phyloP scores from a whole-genome alignment of 208 protist genomes.

The Trypanosoma platydactyli region DNA sequence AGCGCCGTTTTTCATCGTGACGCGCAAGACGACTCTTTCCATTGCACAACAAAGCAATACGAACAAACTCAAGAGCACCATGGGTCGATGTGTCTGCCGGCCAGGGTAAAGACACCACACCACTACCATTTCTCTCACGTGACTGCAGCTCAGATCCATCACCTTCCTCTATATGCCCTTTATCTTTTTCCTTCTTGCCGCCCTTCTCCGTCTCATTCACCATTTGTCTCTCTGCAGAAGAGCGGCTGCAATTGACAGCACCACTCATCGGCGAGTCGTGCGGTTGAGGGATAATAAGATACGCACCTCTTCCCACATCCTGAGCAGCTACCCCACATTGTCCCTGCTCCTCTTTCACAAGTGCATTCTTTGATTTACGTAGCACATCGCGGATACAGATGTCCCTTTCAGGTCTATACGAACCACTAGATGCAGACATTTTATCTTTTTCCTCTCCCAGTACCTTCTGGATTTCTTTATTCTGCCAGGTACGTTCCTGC shows the following conservation, averaged over 20 bases:
- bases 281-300: constrained; percentile 4
- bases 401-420: too few relatives aligned
- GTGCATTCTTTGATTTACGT: not conserved
- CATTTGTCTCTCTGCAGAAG: too few relatives aligned
- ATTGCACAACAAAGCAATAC: constrained; percentile 16
- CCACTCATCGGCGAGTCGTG: not conserved
- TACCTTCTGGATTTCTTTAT: not conserved
- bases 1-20: constrained; percentile 10
- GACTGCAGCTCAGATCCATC: not conserved
- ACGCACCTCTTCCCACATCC: constrained; percentile 21
- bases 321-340: not conserved
- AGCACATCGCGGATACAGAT: not conserved
- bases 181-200: not conserved
- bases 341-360: constrained; percentile 10
- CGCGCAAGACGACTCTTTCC: not conserved
- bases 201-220: not conserved
- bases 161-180: not conserved
- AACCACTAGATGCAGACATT: not conserved
- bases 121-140: not conserved
- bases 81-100: not conserved
- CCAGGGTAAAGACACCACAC: not conserved
- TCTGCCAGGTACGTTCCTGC: not conserved
- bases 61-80: constrained; percentile 25
- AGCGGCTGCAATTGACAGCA: too few relatives aligned
- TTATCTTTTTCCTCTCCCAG: not conserved